phyloP scores from a whole-genome alignment of 768 basidiomycete genomes.

The Hypholoma sublateritium region DNA sequence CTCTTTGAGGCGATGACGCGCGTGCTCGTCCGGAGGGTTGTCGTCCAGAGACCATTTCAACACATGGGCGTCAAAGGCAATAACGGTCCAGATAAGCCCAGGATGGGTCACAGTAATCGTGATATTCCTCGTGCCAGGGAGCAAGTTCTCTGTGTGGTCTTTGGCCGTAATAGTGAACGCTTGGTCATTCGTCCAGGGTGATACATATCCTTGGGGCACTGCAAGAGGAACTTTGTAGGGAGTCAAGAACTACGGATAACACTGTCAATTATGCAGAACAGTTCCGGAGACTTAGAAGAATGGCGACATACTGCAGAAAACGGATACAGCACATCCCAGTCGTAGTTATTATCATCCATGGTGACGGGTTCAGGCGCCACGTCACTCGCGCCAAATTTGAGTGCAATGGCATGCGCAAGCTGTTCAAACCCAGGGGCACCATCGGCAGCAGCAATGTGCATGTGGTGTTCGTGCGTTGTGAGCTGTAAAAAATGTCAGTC shows the following conservation, averaged over 20 bases:
- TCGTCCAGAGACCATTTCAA: slow-evolving; percentile 81
- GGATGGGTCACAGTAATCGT: slow-evolving; percentile 75
- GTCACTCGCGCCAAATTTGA: slow-evolving; percentile 52
- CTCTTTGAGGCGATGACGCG: slow-evolving; percentile 90
- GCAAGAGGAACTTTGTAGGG: slow-evolving; percentile 78
- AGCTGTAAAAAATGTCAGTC: slow-evolving; percentile 42
- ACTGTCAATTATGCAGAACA: not conserved
- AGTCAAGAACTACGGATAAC: slow-evolving; percentile 65
- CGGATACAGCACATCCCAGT: slow-evolving; percentile 88
- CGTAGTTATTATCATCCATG: slow-evolving; percentile 77
- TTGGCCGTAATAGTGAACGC: slow-evolving; percentile 56
- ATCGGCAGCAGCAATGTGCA: slow-evolving; percentile 84
- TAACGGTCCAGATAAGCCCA: slow-evolving; percentile 86
- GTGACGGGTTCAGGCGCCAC: slow-evolving; percentile 42
- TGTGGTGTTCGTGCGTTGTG: slow-evolving; percentile 65
- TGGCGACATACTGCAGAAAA: slow-evolving; percentile 62
- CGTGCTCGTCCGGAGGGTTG: slow-evolving; percentile 71
- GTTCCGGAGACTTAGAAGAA: not conserved
- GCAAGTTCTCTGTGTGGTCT: slow-evolving; percentile 53
- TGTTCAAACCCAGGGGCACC: slow-evolving; percentile 71
- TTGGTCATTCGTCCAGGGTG: slow-evolving; percentile 41
- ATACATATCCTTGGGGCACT: slow-evolving; percentile 45
- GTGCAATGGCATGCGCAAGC: slow-evolving; percentile 62
- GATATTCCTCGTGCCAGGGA: slow-evolving; percentile 65
- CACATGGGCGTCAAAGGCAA: slow-evolving; percentile 92